Conservation (phyloP, 2,329 filamentous ascomycete species). For the Talaromyces verruculosus region DNA sequence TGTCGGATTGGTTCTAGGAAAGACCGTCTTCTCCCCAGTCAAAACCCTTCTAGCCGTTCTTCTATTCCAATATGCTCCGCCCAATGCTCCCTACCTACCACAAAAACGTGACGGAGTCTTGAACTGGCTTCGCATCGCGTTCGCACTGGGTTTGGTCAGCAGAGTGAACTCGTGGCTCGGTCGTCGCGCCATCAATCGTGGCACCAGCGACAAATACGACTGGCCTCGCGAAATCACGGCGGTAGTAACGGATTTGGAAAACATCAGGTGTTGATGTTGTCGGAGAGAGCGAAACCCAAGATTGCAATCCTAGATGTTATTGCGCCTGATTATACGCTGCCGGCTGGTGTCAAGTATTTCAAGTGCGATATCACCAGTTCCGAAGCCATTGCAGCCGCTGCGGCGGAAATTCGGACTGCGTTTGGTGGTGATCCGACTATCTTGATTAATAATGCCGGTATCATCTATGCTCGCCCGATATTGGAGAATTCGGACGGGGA, state of each 20-base stretch:
- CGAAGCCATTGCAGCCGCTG: slow-evolving; percentile 26
- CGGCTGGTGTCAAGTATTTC: slow-evolving; percentile 28
- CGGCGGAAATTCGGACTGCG: slow-evolving; percentile 32
- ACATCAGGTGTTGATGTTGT: slow-evolving; percentile 64
- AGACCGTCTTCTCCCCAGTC: slow-evolving; percentile 64
- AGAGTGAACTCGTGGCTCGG: slow-evolving; percentile 55
- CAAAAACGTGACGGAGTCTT: slow-evolving; percentile 39
- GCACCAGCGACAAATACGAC: slow-evolving; percentile 35
- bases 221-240: slow-evolving; percentile 69
- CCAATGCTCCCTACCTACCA: background rate
- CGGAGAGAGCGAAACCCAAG: slow-evolving; percentile 59
- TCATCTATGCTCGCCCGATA: slow-evolving; percentile 45
- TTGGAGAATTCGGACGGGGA: slow-evolving; percentile 41
- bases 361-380: slow-evolving; percentile 31
- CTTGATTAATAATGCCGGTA: slow-evolving; percentile 49
- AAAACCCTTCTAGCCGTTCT: slow-evolving; percentile 65
- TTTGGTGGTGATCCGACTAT: slow-evolving; percentile 41
- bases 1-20: slow-evolving; percentile 57
- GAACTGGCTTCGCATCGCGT: slow-evolving; percentile 54
- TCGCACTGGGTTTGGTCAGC: slow-evolving; percentile 54
- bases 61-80: slow-evolving; percentile 62
- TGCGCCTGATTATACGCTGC: slow-evolving; percentile 46
- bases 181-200: slow-evolving; percentile 50
- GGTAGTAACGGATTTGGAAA: slow-evolving; percentile 73
- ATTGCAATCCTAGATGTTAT: slow-evolving; percentile 73